A percentile compares a stretch with the other conserved stretches of the same genome.
phyloP scores from a whole-genome alignment of 129 eudicot genomes.

The Lactuca sativa region DNA sequence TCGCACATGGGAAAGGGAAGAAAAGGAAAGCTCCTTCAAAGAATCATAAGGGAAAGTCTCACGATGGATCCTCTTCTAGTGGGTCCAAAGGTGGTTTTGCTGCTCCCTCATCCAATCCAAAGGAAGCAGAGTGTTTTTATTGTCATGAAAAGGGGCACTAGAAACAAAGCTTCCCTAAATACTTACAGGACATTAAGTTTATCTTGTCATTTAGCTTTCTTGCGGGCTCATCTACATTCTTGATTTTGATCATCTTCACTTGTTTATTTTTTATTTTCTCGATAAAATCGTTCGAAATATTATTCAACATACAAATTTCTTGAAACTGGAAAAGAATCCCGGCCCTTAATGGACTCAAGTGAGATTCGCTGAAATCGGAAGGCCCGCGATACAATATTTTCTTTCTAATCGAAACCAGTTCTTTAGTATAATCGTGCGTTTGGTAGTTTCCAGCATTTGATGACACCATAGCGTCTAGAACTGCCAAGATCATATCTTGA shows the following conservation, averaged over 20 bases:
- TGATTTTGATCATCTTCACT: background rate
- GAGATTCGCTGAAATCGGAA: constrained; percentile 12
- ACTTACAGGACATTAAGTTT: constrained; percentile 5
- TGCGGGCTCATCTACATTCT: constrained; percentile 18
- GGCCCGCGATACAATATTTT: constrained; percentile 33
- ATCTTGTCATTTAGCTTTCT: constrained; percentile 48
- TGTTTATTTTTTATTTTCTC: constrained; percentile 6
- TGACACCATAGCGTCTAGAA: constrained; percentile 26
- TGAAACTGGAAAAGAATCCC: constrained; percentile 39
- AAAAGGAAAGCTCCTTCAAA: too few relatives aligned
- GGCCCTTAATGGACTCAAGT: constrained; percentile 23
- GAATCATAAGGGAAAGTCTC: too few relatives aligned
- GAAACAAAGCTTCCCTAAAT: too few relatives aligned
- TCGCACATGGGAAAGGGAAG: too few relatives aligned
- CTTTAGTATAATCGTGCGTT: constrained; percentile 19
- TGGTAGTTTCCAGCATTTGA: background rate
- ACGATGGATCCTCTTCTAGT: too few relatives aligned
- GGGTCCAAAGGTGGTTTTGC: too few relatives aligned
- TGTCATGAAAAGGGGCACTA: too few relatives aligned
- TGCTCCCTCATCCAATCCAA: too few relatives aligned
- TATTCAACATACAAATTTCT: constrained; percentile 20
- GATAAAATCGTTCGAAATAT: constrained; percentile 21
- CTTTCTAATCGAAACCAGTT: constrained; percentile 24
- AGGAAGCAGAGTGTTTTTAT: too few relatives aligned
- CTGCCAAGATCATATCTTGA: constrained; percentile 28